phyloP scores from a whole-genome alignment of 768 basidiomycete genomes.

The Trametes punicea region DNA sequence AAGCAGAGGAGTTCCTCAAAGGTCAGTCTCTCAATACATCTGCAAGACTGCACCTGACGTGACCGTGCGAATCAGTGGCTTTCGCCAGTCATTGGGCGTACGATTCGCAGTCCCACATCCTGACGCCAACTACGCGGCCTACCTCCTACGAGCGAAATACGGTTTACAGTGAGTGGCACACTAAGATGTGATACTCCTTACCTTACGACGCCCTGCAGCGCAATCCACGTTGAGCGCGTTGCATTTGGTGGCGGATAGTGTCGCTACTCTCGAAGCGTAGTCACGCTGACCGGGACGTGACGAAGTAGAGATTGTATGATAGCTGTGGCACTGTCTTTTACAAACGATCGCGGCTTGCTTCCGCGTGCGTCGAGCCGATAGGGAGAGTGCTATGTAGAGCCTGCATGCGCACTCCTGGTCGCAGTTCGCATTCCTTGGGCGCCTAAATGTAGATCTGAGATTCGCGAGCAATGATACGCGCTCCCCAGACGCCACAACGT shows the following conservation, averaged over 20 bases:
- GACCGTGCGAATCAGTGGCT: slow-evolving; percentile 33
- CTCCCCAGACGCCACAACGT: slow-evolving; percentile 2
- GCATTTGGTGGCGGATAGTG: slow-evolving; percentile 49
- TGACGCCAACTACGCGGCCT: slow-evolving; percentile 36
- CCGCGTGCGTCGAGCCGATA: too few relatives aligned
- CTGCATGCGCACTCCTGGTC: background rate
- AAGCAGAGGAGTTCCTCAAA: slow-evolving; percentile 31
- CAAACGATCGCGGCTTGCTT: too few relatives aligned
- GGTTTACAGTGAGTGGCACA: slow-evolving; percentile 7
- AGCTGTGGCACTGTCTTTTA: too few relatives aligned
- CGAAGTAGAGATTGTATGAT: background rate
- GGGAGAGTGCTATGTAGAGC: too few relatives aligned
- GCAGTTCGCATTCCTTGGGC: background rate
- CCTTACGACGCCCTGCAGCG: slow-evolving; percentile 22
- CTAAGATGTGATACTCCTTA: background rate
- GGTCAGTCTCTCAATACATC: slow-evolving; percentile 23
- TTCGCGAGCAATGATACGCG: slow-evolving; percentile 1
- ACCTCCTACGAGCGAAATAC: background rate
- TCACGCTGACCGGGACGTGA: background rate
- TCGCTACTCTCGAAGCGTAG: slow-evolving; percentile 32
- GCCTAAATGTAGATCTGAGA: slow-evolving; percentile 4
- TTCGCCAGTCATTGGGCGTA: slow-evolving; percentile 49
- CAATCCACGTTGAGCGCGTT: slow-evolving; percentile 49
- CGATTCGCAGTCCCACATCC: slow-evolving; percentile 42
- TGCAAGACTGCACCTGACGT: background rate